These are phyloP conservation scores for Rhizopus arrhizus DNA, from an alignment of 371 early-diverging fungal species.

Conservation along the genomic window DNA sequence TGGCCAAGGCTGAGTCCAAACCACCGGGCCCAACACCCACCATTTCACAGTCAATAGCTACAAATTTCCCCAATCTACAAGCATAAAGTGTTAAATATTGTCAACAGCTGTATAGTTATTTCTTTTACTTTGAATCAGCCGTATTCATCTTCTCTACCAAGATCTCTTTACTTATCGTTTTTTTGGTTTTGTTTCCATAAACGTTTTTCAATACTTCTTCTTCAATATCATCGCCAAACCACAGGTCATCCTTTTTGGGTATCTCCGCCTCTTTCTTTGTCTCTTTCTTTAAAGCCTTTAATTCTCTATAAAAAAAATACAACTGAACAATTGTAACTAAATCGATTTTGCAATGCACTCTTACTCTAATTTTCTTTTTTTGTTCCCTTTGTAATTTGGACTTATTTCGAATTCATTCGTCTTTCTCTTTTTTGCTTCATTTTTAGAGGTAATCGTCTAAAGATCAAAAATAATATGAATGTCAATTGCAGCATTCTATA, in stretches of 20 bases:
- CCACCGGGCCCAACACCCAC: constrained; percentile 94
- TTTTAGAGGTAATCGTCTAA: constrained; percentile 20
- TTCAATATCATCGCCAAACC: constrained; percentile 64
- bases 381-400: constrained; percentile 31
- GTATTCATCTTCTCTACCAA: constrained; percentile 42
- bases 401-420: constrained; percentile 22
- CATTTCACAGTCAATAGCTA: constrained; percentile 99
- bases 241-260: constrained; percentile 53
- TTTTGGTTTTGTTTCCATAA: constrained; percentile 39
- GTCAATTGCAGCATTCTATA: neutral
- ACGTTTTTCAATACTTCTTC: constrained; percentile 53
- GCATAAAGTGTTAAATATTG: neutral
- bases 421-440: constrained; percentile 23
- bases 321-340: neutral
- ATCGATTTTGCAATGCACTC: neutral
- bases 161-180: constrained; percentile 13
- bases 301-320: constrained; percentile 3
- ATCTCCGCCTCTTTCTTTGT: constrained; percentile 15
- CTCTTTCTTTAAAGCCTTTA: constrained; percentile 10
- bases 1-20: constrained; percentile 77
- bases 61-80: constrained; percentile 71
- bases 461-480: neutral
- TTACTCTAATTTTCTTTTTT: constrained; percentile 30
- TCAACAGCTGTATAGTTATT: constrained; percentile 27
- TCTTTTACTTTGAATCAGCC: constrained; percentile 45